A percentile compares a stretch with the other conserved stretches of the same genome.
Evolutionary conservation across 73 alveolate genomes (phyloP).

Genomic region (Paramecium primaurelia): DNA sequence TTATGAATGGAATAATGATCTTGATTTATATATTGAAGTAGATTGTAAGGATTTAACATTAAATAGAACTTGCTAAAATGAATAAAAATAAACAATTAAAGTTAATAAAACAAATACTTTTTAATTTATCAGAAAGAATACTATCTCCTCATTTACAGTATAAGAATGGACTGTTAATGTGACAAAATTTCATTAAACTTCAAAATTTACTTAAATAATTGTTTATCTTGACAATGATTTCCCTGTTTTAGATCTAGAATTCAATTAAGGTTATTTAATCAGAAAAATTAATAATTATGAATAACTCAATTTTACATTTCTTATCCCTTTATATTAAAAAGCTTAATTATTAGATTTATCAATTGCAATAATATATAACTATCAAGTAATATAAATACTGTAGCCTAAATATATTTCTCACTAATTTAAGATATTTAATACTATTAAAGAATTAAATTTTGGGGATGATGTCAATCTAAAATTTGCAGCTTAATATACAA

Average conservation of each 20-base stretch:
- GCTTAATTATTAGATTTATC: background rate
- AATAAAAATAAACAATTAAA: too few species aligned
- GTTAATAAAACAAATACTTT: background rate
- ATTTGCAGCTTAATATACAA: background rate
- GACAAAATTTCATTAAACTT: background rate
- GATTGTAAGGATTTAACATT: background rate
- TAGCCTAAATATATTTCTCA: background rate
- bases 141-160: background rate
- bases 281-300: background rate
- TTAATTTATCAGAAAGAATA: too few species aligned
- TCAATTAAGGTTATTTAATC: background rate
- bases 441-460: background rate
- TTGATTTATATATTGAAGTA: background rate
- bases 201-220: background rate
- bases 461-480: background rate
- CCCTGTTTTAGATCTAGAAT: background rate
- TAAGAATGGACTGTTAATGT: background rate
- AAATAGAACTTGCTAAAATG: background rate
- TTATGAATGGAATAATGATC: background rate
- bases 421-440: too few species aligned
- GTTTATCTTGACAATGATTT: background rate
- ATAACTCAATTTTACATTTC: background rate
- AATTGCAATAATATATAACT: background rate
- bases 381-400: too few species aligned
- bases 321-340: background rate